Evolutionary conservation across 495 filamentous ascomycete genomes (phyloP).

Genomic region (Tuber magnatum): DNA sequence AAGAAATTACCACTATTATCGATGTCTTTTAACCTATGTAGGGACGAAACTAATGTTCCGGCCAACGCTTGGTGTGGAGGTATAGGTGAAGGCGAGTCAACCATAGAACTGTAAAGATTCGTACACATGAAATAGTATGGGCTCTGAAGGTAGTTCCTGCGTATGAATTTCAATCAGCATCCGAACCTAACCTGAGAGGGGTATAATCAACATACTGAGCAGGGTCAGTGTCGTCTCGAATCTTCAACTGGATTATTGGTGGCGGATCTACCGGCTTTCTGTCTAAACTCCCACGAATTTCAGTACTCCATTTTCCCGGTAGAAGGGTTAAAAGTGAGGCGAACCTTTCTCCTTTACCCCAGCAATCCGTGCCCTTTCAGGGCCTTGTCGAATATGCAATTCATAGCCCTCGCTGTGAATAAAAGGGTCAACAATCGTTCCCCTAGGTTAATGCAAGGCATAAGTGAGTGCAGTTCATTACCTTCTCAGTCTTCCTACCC

Average conservation of each 20-base stretch:
- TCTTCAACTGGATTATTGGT: slow-evolving; percentile 77
- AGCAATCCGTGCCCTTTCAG: slow-evolving; percentile 59
- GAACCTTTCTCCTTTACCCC: slow-evolving; percentile 66
- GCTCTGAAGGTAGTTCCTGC: slow-evolving; percentile 62
- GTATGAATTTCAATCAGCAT: slow-evolving; percentile 30
- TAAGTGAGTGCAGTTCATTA: slow-evolving; percentile 23
- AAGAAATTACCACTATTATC: slow-evolving; percentile 63
- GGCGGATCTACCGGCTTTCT: slow-evolving; percentile 94
- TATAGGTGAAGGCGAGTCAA: slow-evolving; percentile 52
- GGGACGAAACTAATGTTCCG: slow-evolving; percentile 80
- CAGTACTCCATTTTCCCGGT: slow-evolving; percentile 8
- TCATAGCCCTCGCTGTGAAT: slow-evolving; percentile 50
- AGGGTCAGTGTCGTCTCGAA: slow-evolving; percentile 64
- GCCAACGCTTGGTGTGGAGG: slow-evolving; percentile 51
- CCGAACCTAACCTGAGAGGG: slow-evolving; percentile 12
- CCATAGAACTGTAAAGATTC: slow-evolving; percentile 56
- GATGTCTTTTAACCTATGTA: slow-evolving; percentile 86
- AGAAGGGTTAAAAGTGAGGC: slow-evolving; percentile 21
- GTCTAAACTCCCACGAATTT: slow-evolving; percentile 49
- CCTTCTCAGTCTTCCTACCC: slow-evolving; percentile 40
- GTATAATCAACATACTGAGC: slow-evolving; percentile 52
- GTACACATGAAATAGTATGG: slow-evolving; percentile 80
- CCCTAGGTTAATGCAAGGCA: background rate
- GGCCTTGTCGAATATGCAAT: slow-evolving; percentile 60
- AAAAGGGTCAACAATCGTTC: slow-evolving; percentile 13